Conservation (phyloP, 75 land plant species). For the Picea sitchensis region DNA sequence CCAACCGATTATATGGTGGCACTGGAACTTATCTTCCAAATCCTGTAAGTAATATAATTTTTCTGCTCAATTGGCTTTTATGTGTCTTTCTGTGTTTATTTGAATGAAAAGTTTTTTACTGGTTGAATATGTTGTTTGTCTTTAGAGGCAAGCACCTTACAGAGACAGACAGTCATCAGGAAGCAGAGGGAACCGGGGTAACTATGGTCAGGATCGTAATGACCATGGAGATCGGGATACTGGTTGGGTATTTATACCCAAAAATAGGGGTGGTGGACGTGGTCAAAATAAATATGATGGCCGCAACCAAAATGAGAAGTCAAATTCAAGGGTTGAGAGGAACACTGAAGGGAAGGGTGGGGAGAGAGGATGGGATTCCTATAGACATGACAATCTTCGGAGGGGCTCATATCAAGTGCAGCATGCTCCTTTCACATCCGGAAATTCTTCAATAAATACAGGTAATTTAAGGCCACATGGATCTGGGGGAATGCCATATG, state of each 20-base stretch:
- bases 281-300: constrained; percentile 18
- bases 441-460: constrained; percentile 12
- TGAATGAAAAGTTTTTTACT: constrained; percentile 20
- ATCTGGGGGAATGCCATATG: constrained; percentile 36
- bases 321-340: constrained; percentile 35
- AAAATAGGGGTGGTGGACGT: constrained; percentile 37
- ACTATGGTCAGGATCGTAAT: constrained; percentile 37
- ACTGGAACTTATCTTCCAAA: constrained; percentile 91
- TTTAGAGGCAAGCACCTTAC: constrained; percentile 15
- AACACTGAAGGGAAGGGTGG: constrained; percentile 28
- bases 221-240: constrained; percentile 60
- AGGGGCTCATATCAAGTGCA: constrained; percentile 38
- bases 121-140: neutral
- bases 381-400: constrained; percentile 35
- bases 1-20: constrained; percentile 35
- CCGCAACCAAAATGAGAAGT: constrained; percentile 43
- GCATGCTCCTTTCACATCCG: constrained; percentile 35
- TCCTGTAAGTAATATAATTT: constrained; percentile 49
- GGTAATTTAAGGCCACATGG: constrained; percentile 14
- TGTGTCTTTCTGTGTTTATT: constrained; percentile 1
- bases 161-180: constrained; percentile 53
- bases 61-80: neutral
- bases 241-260: constrained; percentile 47
- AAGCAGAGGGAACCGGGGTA: constrained; percentile 34
- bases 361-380: constrained; percentile 41